phyloP scores from a whole-genome alignment of 345 rosid genomes.

The Eucalyptus brandiana region DNA sequence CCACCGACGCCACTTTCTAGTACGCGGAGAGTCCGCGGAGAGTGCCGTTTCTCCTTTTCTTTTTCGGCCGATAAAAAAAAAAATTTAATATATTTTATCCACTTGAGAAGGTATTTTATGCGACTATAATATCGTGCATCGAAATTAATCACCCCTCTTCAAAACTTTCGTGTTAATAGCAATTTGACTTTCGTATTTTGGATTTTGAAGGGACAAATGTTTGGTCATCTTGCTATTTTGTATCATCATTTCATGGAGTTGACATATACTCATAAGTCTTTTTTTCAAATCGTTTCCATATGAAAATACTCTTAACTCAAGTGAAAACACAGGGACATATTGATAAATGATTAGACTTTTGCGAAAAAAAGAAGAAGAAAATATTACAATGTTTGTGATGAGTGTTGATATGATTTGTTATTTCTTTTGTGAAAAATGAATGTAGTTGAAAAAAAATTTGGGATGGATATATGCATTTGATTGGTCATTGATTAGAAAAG shows the following conservation, averaged over 20 bases:
- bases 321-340: fast-evolving
- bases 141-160: not conserved
- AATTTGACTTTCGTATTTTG: not conserved
- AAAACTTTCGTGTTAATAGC: not conserved
- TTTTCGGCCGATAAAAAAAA: not conserved
- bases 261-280: fast-evolving
- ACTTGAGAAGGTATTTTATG: not conserved
- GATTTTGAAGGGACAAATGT: not conserved
- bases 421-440: no score
- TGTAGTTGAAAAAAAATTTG: not conserved
- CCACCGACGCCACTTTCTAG: not conserved
- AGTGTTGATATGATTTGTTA: not conserved
- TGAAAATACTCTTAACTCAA: fast-evolving
- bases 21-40: not conserved
- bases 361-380: not conserved
- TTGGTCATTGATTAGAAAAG: not conserved
- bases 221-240: not conserved
- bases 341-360: fast-evolving
- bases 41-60: not conserved
- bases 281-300: not conserved
- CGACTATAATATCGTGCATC: not conserved
- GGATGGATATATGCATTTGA: not conserved
- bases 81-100: no score
- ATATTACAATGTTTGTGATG: no score
- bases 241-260: fast-evolving